Conservation (phyloP, 2,329 filamentous ascomycete genomes). For the Stenocarpella maydis region DNA sequence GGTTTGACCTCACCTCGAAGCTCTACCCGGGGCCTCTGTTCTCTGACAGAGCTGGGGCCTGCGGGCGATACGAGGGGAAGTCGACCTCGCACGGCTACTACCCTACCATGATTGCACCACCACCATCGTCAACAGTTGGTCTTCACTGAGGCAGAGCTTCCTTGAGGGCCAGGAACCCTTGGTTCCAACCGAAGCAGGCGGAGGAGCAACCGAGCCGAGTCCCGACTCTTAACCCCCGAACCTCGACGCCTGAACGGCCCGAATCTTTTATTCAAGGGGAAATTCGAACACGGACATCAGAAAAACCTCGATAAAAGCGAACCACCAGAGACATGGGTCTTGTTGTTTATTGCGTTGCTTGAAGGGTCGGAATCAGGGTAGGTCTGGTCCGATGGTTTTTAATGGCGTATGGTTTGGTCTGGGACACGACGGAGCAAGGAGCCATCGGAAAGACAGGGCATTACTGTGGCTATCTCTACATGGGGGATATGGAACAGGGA, state of each 20-base stretch:
- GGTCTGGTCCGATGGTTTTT: slow-evolving; percentile 29
- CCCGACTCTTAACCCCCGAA: neutral
- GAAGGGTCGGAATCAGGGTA: slow-evolving; percentile 15
- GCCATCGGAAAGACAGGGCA: slow-evolving; percentile 30
- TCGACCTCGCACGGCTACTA: slow-evolving; percentile 61
- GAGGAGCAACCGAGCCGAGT: neutral
- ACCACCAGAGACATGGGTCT: neutral
- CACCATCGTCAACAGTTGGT: slow-evolving; percentile 46
- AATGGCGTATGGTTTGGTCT: slow-evolving; percentile 34
- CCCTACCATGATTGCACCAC: slow-evolving; percentile 55
- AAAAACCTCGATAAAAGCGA: neutral
- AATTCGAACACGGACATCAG: neutral
- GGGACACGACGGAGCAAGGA: slow-evolving; percentile 24
- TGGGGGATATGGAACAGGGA: slow-evolving; percentile 13
- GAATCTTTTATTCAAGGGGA: neutral
- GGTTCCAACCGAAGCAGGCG: neutral
- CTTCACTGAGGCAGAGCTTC: slow-evolving; percentile 45
- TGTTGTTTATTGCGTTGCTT: slow-evolving; percentile 6
- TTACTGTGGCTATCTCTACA: slow-evolving; percentile 12
- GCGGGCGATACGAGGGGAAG: slow-evolving; percentile 63
- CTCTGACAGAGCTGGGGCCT: slow-evolving; percentile 46
- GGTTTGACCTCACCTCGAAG: slow-evolving; percentile 48
- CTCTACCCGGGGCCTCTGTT: slow-evolving; percentile 53
- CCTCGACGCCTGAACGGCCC: neutral
- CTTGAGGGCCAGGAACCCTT: neutral